Conservation (phyloP, 352 stramenopile genomes). For the Elongisporangium prolatum region DNA sequence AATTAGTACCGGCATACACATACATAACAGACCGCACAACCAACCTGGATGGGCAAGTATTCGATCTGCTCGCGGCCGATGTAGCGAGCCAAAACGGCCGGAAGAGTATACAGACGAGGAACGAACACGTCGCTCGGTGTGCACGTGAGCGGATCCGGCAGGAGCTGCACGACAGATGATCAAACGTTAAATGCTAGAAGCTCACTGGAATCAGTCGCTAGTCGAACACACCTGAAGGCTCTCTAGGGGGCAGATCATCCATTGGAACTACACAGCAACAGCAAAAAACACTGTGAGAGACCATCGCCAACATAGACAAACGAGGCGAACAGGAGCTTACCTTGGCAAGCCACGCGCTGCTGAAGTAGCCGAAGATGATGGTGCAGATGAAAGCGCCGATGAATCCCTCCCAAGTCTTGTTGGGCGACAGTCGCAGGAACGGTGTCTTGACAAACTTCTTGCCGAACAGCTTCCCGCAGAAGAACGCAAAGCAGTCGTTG, state of each 20-base stretch:
- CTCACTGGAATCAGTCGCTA: neutral
- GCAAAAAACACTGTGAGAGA: neutral
- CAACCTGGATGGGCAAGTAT: constrained; percentile 84
- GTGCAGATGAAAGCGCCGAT: constrained; percentile 96
- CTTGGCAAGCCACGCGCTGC: constrained; percentile 87
- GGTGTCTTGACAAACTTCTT: constrained; percentile 92
- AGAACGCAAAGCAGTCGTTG: constrained; percentile 96
- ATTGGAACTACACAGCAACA: constrained; percentile 59
- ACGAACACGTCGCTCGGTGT: constrained; percentile 58
- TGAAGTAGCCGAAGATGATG: constrained; percentile 92
- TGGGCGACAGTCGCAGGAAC: constrained; percentile 92
- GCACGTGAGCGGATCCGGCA: constrained; percentile 67
- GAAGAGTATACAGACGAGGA: constrained; percentile 56
- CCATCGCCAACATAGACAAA: neutral
- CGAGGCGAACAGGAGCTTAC: constrained; percentile 14
- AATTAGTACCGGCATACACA: neutral
- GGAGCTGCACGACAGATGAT: constrained; percentile 37
- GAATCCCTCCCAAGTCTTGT: constrained; percentile 99
- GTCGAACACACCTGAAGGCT: constrained; percentile 46
- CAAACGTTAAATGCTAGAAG: neutral
- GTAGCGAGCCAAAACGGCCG: constrained; percentile 73
- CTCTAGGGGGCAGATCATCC: constrained; percentile 93
- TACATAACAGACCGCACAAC: neutral
- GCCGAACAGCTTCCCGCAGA: constrained; percentile 84
- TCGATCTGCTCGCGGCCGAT: constrained; percentile 71